These are phyloP conservation scores for Pestalotiopsis fici DNA, from an alignment of 2,329 filamentous ascomycete species.

Conservation along the genomic window DNA sequence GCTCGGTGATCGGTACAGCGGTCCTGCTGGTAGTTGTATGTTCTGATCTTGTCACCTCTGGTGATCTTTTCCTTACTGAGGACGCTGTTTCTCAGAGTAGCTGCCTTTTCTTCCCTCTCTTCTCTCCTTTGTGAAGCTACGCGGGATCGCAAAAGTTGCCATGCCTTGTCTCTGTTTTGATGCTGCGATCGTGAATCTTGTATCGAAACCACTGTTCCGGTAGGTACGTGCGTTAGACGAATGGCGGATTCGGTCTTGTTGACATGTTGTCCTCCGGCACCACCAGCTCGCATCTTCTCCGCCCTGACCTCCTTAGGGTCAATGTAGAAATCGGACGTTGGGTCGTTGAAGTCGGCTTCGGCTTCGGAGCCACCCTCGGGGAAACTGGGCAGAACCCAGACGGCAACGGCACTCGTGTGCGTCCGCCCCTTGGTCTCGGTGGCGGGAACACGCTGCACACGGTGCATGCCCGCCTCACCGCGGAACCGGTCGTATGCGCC, in stretches of 20 bases:
- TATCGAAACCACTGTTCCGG: slow-evolving; percentile 83
- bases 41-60: slow-evolving; percentile 89
- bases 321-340: slow-evolving; percentile 89
- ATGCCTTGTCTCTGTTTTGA: slow-evolving; percentile 84
- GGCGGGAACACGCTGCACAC: slow-evolving; percentile 88
- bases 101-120: slow-evolving; percentile 78
- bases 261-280: slow-evolving; percentile 95
- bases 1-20: slow-evolving; percentile 88
- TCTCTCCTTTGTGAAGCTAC: slow-evolving; percentile 80
- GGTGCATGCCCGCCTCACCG: slow-evolving; percentile 90
- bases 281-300: slow-evolving; percentile 89
- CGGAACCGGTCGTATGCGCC: slow-evolving; percentile 82
- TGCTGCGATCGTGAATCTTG: slow-evolving; percentile 91
- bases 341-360: slow-evolving; percentile 73
- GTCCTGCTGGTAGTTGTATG: slow-evolving; percentile 78
- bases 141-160: slow-evolving; percentile 79
- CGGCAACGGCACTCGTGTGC: slow-evolving; percentile 89
- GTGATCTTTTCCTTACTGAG: slow-evolving; percentile 81
- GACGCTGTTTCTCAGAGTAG: slow-evolving; percentile 73
- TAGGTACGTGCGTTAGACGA: slow-evolving; percentile 86
- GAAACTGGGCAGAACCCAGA: slow-evolving; percentile 89
- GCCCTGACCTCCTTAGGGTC: slow-evolving; percentile 78
- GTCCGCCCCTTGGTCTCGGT: slow-evolving; percentile 91
- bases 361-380: slow-evolving; percentile 47
- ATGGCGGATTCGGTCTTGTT: slow-evolving; percentile 98